Base-by-base conservation (phyloP, 768 basidiomycete species). In the Xerocomellus amylosporus region DNA sequence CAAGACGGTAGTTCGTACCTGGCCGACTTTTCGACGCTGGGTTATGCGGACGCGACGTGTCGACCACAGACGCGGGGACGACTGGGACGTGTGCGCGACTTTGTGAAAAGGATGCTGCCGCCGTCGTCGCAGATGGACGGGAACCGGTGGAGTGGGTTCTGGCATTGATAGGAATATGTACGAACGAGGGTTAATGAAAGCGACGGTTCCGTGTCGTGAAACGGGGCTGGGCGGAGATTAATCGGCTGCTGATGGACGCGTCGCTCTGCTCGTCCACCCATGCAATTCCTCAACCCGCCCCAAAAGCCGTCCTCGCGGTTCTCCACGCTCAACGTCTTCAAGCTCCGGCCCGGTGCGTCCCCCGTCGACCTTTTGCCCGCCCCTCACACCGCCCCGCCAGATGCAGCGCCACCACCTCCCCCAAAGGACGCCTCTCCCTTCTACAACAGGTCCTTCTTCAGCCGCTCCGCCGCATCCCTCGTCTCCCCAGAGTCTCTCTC, bases 341-440 rank as follows among this genome's bases (percentile, higher is more conserved):
- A 76, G 61, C 67, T 77, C 49, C 10, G 15, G 37, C n/a, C 33
- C 33, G 33, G 33, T 33, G 31, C 31, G 14, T 15, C 14, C 6
- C 5, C 14, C 14, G 14, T 24, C 4, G 4, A n/a, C n/a, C n/a
- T 30, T 30, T 30, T 30, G 10, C 3, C 30, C 10, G 30, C 30
- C 6, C 9, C 30, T 1, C 30, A 10, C 30, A 30, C 4, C 30
- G 30, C 10, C 30, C 30, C 8, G 20, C n/a, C 48, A 66, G 63
- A 63, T n/a, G 7, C 54, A 15, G 53, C 54, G 44, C 71, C 74
- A 33, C 82, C 80, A 8, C 80, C 74, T 2, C 87, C 87, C 0
- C 86, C 86, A 38, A 88, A 88, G 69, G 87, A 88, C 59, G 60
- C 58, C 28, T 46, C 58, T 0, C 2, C 48, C 0, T 41, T 57